Percentiles rank a stretch among this genome's conserved stretches.
These are phyloP conservation scores for Pleurotus pulmonarius DNA, from an alignment of 768 basidiomycete genomes.

Conservation along the genomic window DNA sequence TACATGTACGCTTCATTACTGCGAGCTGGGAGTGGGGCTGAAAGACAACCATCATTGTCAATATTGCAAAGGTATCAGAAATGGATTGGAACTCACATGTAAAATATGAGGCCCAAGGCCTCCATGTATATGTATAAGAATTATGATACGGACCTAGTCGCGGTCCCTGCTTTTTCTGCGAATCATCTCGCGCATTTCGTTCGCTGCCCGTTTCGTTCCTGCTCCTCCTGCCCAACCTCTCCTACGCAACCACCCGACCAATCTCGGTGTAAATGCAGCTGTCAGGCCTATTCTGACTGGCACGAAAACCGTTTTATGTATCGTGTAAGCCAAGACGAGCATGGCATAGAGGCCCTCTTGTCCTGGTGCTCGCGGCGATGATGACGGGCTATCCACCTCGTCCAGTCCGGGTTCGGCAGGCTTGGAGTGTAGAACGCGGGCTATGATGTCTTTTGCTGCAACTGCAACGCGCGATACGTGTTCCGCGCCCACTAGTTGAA, in stretches of 20 bases:
- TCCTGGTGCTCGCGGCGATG: constrained; percentile 30
- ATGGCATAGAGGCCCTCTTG: constrained; percentile 87
- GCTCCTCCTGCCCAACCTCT: constrained; percentile 79
- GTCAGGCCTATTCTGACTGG: constrained; percentile 89
- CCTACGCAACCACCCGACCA: constrained; percentile 81
- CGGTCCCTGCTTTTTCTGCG: constrained; percentile 27
- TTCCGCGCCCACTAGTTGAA: constrained; percentile 88
- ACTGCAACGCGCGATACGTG: constrained; percentile 71
- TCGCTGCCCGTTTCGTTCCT: constrained; percentile 65
- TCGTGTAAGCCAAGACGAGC: constrained; percentile 86
- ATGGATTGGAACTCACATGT: neutral
- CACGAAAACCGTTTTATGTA: constrained; percentile 93
- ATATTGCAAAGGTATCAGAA: neutral
- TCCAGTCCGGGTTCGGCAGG: constrained; percentile 67
- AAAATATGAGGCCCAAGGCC: neutral
- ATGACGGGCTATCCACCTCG: constrained; percentile 46
- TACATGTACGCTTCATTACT: too few species aligned
- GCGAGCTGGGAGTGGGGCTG: neutral
- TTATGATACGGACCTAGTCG: neutral
- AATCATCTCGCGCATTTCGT: constrained; percentile 44
- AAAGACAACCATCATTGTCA: neutral
- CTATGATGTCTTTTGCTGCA: constrained; percentile 47
- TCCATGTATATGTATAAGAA: neutral
- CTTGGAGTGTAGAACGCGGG: constrained; percentile 41
- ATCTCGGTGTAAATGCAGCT: constrained; percentile 74